These are phyloP conservation scores for Aspergillus nanangensis DNA, from an alignment of 495 filamentous ascomycete genomes.

Conservation along the genomic window DNA sequence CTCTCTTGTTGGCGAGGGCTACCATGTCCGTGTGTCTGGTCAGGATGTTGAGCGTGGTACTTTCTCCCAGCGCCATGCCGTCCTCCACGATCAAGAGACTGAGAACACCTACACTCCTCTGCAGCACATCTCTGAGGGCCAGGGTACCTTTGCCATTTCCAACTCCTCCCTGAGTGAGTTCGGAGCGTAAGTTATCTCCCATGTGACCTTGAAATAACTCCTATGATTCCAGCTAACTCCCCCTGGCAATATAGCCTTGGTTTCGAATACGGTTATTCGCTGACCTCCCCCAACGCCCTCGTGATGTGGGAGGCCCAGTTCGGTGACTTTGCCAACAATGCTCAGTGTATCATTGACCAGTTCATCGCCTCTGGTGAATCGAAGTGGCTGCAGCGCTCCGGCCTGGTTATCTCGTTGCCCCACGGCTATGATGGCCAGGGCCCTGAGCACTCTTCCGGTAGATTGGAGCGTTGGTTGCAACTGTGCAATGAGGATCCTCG, in stretches of 20 bases:
- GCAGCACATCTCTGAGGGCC: slow-evolving; percentile 79
- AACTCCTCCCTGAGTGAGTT: slow-evolving; percentile 97
- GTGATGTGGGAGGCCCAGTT: slow-evolving; percentile 99
- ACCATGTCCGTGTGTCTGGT: slow-evolving; percentile 94
- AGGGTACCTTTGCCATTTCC: slow-evolving; percentile 91
- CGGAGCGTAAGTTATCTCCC: slow-evolving; percentile 56
- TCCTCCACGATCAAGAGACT: slow-evolving; percentile 93
- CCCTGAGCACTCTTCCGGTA: slow-evolving; percentile 95
- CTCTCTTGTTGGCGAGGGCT: slow-evolving; percentile 81
- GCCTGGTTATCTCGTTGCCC: slow-evolving; percentile 88
- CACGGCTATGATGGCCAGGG: slow-evolving; percentile 99
- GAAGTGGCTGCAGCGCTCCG: slow-evolving; percentile 97
- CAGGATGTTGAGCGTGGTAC: slow-evolving; percentile 99
- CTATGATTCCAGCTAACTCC: no score
- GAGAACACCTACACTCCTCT: slow-evolving; percentile 91
- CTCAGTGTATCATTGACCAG: slow-evolving; percentile 97
- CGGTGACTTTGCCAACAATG: slow-evolving; percentile 99
- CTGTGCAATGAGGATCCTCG: slow-evolving; percentile 97
- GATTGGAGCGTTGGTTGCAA: slow-evolving; percentile 96
- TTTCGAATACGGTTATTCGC: slow-evolving; percentile 97
- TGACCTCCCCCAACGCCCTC: slow-evolving; percentile 92
- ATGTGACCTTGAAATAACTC: no score
- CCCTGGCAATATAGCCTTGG: slow-evolving; percentile 78
- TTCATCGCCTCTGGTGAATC: slow-evolving; percentile 96
- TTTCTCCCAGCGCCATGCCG: slow-evolving; percentile 96